Evolutionary conservation across 2,329 filamentous ascomycete genomes (phyloP), one percentile per base, ranked within the genome.

Genomic region (Aspergillus sp.): DNA sequence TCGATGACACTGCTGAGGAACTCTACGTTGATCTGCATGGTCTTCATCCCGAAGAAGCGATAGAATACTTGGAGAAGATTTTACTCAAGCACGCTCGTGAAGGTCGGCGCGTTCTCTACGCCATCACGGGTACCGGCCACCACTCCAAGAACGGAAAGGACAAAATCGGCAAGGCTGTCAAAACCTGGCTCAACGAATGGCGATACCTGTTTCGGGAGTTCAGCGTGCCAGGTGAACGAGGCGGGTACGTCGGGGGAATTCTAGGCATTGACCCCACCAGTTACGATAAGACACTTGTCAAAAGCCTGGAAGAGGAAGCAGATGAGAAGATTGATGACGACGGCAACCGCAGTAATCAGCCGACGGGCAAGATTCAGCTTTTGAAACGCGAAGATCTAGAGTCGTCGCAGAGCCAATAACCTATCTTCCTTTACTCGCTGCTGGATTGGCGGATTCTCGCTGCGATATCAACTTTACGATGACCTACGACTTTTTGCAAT

Each of bases 141-240:
- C 93, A 98, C 70, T 94, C 88, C 66, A 97, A 97, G 74, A 96
- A 96, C 63, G 91, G 93, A 59, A 97, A 97, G 67, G 93, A 98
- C 69, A 98, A 98, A 71, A 88, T 98, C 33, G 91, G 91, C 62
- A 95, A 94, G 70, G 89, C 90, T 1, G 83, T 97, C 52, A 84
- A 93, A 46, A 82, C 80, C 55, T 97, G 94, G 71, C 73, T 98
- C 46, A 94, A 91, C 62, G 91, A 97, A 65, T 95, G 90, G 89
- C 82, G 88, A 52, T 98, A 96, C 64, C 86, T 88, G 0, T 98
- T 91, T 70, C 85, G 91, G 46, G 93, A 98, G 69, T 98, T 98
- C 68, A 93, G 86, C 34, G 90, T 96, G 7, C 89, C 90, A 2
- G 91, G 91, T n/a, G 93, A 97, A 67, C 80, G 88, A 71, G 90